Evolutionary conservation across 2,329 filamentous ascomycete species (phyloP).

Genomic region (Ceratocystiopsis sp.): DNA sequence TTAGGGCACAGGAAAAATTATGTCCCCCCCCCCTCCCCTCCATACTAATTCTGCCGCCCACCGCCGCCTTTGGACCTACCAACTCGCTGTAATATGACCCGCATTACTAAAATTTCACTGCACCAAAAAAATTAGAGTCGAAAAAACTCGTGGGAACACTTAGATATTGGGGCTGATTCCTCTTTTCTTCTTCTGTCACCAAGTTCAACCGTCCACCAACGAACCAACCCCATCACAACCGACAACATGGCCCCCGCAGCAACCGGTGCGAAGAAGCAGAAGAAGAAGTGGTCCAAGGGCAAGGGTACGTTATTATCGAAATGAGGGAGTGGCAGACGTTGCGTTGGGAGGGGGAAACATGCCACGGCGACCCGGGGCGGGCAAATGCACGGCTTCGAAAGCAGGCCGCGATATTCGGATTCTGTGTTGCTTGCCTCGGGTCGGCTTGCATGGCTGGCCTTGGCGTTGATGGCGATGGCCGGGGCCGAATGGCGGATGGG

Average conservation of each 20-base stretch:
- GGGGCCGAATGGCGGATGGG: neutral
- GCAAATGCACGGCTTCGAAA: no score
- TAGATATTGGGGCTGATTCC: neutral
- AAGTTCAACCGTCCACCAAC: slow-evolving; percentile 12
- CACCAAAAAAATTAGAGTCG: slow-evolving; percentile 10
- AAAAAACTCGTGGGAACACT: neutral
- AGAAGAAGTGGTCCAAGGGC: slow-evolving; percentile 56
- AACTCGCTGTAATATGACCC: no score
- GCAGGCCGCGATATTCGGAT: no score
- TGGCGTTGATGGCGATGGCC: no score
- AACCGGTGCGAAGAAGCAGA: slow-evolving; percentile 61
- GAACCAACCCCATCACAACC: slow-evolving; percentile 18
- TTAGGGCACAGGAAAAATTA: slow-evolving; percentile 7
- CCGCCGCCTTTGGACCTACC: neutral
- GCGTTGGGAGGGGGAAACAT: no score
- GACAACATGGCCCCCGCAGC: slow-evolving; percentile 27
- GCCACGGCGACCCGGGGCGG: no score
- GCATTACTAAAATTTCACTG: neutral
- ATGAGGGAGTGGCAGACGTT: neutral
- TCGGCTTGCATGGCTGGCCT: no score
- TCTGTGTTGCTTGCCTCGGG: no score
- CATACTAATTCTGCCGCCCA: neutral
- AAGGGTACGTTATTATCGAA: slow-evolving; percentile 46
- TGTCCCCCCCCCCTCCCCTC: slow-evolving; percentile 4
- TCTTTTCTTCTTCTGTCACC: slow-evolving; percentile 4